Base-by-base conservation (phyloP, 352 stramenopile genomes). In the Phytophthora foliorum region DNA sequence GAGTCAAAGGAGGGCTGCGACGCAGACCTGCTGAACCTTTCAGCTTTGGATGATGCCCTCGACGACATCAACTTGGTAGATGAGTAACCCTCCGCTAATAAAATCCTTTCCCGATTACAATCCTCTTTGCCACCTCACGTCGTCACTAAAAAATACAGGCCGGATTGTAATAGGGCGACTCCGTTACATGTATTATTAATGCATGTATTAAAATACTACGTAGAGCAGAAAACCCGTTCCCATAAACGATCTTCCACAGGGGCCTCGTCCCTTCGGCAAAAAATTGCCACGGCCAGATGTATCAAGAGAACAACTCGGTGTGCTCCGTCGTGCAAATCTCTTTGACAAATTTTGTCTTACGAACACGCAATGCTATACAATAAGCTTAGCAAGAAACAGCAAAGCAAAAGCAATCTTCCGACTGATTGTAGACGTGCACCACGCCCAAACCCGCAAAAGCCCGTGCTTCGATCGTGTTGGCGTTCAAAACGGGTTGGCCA, bases 281-380 rank as follows among this genome's bases (percentile, higher is more conserved):
- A 63, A 49, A 49, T 56, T 49, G 21, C 19, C 24, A n/a, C 32
- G 48, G 11, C 32, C 46, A 66, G 36, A 62, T 41, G 24, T 11
- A 38, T 31, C 16, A 31, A 31, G n/a, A 45, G 58, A 66, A 59
- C 50, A 66, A 59, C 50, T n/a, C 52, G 34, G 48, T 31, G 48
- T 8, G 21, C 39, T 44, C 25, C 34, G 54, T 53, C 45, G 48
- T 41, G 24, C 57, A 44, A 52, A 58, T 58, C 56, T 36, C 10
- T 10, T 36, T 52, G 45, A 51, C 4, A 9, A 19, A 51, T 51
- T 51, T n/a, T n/a, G n/a, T 51, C 44, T 32, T 32, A 53, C 46
- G 13, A 53, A 56, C 29, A 63, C 55, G 55, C 42, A 63, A 41
- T 64, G 45, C 27, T 21, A 14, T n/a, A 34, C 53, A 14, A n/a